Percentiles rank a stretch among this genome's conserved stretches.
Conservation (phyloP, 2,329 filamentous ascomycete species). For the Ceratocystis colombiana region DNA sequence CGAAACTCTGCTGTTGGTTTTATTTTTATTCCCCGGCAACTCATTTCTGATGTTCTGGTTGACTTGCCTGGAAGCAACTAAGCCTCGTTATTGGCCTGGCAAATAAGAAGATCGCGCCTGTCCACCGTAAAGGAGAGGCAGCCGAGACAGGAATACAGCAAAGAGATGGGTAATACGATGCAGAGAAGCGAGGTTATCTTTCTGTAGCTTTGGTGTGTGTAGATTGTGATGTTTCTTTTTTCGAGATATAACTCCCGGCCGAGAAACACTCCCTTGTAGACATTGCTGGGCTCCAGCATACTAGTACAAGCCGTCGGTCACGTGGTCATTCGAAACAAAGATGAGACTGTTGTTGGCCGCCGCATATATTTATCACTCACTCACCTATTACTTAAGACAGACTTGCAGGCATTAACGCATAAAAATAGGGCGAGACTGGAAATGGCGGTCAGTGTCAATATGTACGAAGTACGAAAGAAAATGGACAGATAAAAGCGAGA, state of each 20-base stretch:
- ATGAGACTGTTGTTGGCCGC: not conserved
- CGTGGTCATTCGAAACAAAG: not conserved
- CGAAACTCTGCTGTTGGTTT: not conserved
- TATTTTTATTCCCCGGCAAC: too few relatives aligned
- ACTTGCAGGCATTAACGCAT: not conserved
- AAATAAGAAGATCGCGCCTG: too few relatives aligned
- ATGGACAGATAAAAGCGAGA: too few relatives aligned
- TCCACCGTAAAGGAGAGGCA: too few relatives aligned
- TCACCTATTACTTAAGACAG: not conserved
- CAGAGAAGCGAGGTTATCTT: not conserved
- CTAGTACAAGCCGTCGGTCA: not conserved
- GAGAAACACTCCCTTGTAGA: not conserved
- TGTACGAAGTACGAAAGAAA: not conserved
- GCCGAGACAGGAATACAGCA: not conserved
- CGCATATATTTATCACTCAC: not conserved
- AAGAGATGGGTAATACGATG: not conserved
- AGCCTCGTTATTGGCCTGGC: not conserved
- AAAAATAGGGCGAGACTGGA: not conserved
- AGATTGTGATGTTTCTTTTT: slow-evolving; percentile 4
- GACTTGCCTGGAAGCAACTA: not conserved
- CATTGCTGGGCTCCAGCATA: not conserved
- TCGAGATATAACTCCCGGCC: not conserved
- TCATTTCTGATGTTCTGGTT: not conserved
- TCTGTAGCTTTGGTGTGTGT: not conserved
- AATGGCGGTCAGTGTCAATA: slow-evolving; percentile 1